Conservation (phyloP, 202 grass and related monocot species). For the Bolboschoenoplectus hybrid region DNA sequence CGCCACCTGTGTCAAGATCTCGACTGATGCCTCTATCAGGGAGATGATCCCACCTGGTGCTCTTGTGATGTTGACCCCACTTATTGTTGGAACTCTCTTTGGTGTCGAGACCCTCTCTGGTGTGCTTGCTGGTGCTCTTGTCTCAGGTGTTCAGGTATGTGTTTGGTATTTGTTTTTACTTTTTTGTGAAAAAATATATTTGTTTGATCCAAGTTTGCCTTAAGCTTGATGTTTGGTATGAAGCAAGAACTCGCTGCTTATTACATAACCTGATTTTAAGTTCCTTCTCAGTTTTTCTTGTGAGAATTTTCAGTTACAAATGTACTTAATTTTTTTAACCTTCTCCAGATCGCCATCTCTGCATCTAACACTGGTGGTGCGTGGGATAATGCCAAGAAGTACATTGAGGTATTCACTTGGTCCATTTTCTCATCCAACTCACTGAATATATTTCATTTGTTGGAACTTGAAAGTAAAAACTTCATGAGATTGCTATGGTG, state of each 20-base stretch:
- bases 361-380: slow-evolving; percentile 94
- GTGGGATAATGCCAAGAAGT: slow-evolving; percentile 97
- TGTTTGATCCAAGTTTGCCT: neutral
- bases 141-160: slow-evolving; percentile 85
- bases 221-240: neutral
- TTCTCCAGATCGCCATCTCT: slow-evolving; percentile 79
- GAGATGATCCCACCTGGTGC: slow-evolving; percentile 97
- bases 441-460: neutral
- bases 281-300: neutral
- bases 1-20: slow-evolving; percentile 94
- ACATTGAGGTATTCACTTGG: slow-evolving; percentile 73
- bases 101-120: slow-evolving; percentile 91
- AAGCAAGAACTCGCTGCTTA: neutral
- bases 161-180: neutral
- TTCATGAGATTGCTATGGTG: neutral
- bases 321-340: slow-evolving; percentile 24
- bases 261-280: neutral
- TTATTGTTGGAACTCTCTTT: slow-evolving; percentile 84
- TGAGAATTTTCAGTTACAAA: slow-evolving; percentile 6
- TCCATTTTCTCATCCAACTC: slow-evolving; percentile 6
- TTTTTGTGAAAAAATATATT: neutral
- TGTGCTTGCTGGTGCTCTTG: slow-evolving; percentile 89
- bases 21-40: slow-evolving; percentile 93
- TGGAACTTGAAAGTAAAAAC: neutral
- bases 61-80: slow-evolving; percentile 87